phyloP scores from a whole-genome alignment of 2,329 filamentous ascomycete genomes.

The Xylariaceae sp. region DNA sequence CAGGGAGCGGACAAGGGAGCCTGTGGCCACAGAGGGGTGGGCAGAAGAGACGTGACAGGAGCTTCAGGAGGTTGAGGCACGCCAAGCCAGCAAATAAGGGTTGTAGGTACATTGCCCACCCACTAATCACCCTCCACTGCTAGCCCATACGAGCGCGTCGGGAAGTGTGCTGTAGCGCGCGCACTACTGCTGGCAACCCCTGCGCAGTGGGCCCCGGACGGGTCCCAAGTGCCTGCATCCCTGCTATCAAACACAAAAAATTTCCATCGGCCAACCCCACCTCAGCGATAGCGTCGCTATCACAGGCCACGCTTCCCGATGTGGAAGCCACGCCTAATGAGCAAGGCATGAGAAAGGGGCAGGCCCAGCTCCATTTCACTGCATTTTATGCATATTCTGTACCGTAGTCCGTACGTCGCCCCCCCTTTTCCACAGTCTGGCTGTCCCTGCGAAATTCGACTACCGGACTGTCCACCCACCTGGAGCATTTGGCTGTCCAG shows the following conservation, averaged over 20 bases:
- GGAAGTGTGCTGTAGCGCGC: constrained; percentile 11
- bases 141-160: constrained; percentile 17
- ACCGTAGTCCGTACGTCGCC: constrained; percentile 8
- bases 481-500: not conserved
- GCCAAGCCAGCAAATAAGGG: constrained; percentile 18
- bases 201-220: constrained; percentile 6
- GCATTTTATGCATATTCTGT: not conserved
- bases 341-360: constrained; percentile 13
- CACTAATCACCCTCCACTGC: not conserved
- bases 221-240: constrained; percentile 12
- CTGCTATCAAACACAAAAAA: constrained; percentile 8
- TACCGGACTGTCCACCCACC: constrained; percentile 15
- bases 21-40: constrained; percentile 4
- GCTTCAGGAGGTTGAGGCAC: constrained; percentile 1
- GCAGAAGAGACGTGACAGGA: not conserved
- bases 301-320: constrained; percentile 11
- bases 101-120: constrained; percentile 4
- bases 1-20: constrained; percentile 21
- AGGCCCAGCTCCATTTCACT: constrained; percentile 8
- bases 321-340: constrained; percentile 14
- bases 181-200: not conserved
- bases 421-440: constrained; percentile 11
- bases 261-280: constrained; percentile 17
- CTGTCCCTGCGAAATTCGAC: constrained; percentile 12
- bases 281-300: constrained; percentile 13